Evolutionary conservation across 768 basidiomycete genomes (phyloP).

Genomic region (Vararia minispora): DNA sequence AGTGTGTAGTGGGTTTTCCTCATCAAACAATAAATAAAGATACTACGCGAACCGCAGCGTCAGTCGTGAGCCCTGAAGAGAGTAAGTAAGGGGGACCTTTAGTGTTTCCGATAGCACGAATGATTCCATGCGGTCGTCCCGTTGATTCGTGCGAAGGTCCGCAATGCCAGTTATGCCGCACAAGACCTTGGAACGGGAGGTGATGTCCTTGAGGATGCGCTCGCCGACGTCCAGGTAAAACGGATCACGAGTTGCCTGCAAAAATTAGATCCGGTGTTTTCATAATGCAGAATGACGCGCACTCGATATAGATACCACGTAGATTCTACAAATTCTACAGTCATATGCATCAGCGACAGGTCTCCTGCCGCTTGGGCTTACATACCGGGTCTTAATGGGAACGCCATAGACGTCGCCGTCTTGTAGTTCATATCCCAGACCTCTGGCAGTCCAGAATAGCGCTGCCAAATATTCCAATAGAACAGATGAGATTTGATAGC

Average conservation of each 20-base stretch:
- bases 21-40: constrained; percentile 86
- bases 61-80: too few relatives aligned
- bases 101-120: constrained; percentile 91
- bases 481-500: constrained; percentile 88
- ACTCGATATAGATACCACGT: constrained; percentile 94
- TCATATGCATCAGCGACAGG: background rate
- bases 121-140: constrained; percentile 94
- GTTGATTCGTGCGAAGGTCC: constrained; percentile 66
- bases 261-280: constrained; percentile 9
- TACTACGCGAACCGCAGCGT: constrained; percentile 45
- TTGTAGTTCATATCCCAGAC: constrained; percentile 76
- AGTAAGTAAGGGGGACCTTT: constrained; percentile 42
- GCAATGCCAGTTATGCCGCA: constrained; percentile 81
- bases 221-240: constrained; percentile 92
- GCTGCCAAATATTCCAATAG: constrained; percentile 91
- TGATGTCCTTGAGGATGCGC: constrained; percentile 68
- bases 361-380: background rate
- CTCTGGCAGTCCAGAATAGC: constrained; percentile 83
- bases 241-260: constrained; percentile 83
- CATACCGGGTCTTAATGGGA: constrained; percentile 67
- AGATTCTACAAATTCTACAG: constrained; percentile 82
- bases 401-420: constrained; percentile 63
- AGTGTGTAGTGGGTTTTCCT: constrained; percentile 59
- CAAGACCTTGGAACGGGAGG: constrained; percentile 60
- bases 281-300: constrained; percentile 17